Percentiles rank a stretch among this genome's conserved stretches.
These are phyloP conservation scores for Xylariaceae sp. DNA, from an alignment of 2,329 filamentous ascomycete species.

Conservation along the genomic window DNA sequence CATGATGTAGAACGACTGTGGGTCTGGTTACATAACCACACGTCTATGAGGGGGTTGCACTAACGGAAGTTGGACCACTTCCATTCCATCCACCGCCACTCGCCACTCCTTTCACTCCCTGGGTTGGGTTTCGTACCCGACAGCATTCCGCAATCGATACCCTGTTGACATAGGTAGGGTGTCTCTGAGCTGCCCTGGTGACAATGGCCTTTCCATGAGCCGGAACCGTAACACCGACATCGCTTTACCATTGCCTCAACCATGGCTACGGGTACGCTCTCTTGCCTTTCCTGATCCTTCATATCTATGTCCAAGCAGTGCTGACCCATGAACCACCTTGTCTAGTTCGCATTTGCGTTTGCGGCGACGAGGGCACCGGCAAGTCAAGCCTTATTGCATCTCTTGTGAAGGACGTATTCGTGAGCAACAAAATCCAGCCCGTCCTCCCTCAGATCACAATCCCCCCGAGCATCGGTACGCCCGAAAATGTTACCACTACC, in stretches of 20 bases:
- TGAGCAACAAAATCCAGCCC: constrained; percentile 90
- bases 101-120: neutral
- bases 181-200: constrained; percentile 2
- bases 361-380: constrained; percentile 92
- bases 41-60: neutral
- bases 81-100: neutral
- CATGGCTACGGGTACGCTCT: constrained; percentile 30
- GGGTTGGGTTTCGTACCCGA: neutral
- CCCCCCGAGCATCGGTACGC: constrained; percentile 85
- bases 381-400: constrained; percentile 93
- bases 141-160: neutral
- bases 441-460: constrained; percentile 94
- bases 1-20: neutral
- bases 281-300: constrained; percentile 1
- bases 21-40: neutral
- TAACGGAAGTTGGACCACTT: neutral
- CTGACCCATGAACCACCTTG: constrained; percentile 1
- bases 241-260: constrained; percentile 13
- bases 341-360: constrained; percentile 84
- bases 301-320: neutral
- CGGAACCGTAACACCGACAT: constrained; percentile 12
- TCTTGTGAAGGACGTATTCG: constrained; percentile 94
- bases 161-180: neutral
- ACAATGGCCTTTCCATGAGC: constrained; percentile 23
- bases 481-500: constrained; percentile 94